Base-by-base conservation (phyloP, 257 asterid genomes). In the Jacaranda mimosifolia region DNA sequence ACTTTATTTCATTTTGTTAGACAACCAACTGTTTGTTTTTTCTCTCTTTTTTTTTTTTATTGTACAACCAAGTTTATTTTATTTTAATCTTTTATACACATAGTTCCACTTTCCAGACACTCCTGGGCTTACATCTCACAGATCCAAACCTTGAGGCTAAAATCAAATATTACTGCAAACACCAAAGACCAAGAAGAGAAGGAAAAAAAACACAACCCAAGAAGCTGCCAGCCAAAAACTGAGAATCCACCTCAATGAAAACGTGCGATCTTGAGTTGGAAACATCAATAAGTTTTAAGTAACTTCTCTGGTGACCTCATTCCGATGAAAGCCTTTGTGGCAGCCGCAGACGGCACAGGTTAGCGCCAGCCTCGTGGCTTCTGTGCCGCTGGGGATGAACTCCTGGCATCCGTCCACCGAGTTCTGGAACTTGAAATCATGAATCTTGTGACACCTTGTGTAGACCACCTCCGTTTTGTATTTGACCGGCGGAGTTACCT, bases 261-360 rank as follows among this genome's bases (percentile, higher is more conserved):
- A 15, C 21, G 58, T n/a, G 21, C 58, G 15, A 52, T 52, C 21
- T 52, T n/a, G 7, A 52, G 2, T 14, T 7, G 13, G 58, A 52
- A n/a, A 19, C 51, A 14, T 51, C 45, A 48, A 51, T 26, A 26
- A 12, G 40, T 4, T 11, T 3, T 14, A 7, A 36, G 11, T 9
- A 4, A 55, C 75, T 76, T 56, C 19, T 12, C 3, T 11, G 62
- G 64, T 43, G 64, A 82, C 42, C 65, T 76, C 80, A 40, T 59
- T 77, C 11, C 77, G 21, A 56, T 70, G 81, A 45, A 59, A 77
- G 18, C 69, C 69, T 51, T 39, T 68, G 64, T 69, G 56, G 76
- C 81, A 69, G 40, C 38, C 21, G 15, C 77, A 60, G 26, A 8
- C 17, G 66, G 35, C 32, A n/a, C 70, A 58, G 62, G 0, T 39